Evolutionary conservation across 441 rosid species (phyloP), one percentile per base, ranked within the genome.

Genomic region (Gossypium schwendimanii): DNA sequence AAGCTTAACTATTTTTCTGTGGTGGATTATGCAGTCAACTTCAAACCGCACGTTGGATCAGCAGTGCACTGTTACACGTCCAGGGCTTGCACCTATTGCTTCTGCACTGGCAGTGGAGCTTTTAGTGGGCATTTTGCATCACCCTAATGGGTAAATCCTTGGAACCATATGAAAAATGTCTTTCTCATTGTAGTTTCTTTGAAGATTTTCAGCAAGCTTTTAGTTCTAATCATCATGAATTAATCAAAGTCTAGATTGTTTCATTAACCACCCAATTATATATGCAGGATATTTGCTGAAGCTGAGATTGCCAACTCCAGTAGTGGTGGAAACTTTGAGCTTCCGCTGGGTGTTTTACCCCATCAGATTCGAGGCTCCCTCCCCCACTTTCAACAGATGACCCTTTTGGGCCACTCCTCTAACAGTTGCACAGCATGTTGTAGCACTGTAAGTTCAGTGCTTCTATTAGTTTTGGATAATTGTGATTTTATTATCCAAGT

Each of bases 61-160:
- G 76, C 98, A 94, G 79, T 92, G 98, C 78, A 94, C 98, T 31
- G 98, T 94, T 80, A 92, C 97, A 63, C 96, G 98, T 50, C 98
- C 99, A 3, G 99, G 97, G 54, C 80, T 89, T 73, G 99, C 99
- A 70, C 96, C 99, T 45, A 94, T 91, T 66, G 97, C 99, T 80
- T 91, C 98, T 4, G 89, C 97, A 63, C 87, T 94, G 36, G 94
- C 97, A 0, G 97, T 87, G 77, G 99, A 94, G 79, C 94, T 94
- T 76, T 86, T 91, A 72, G 89, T 89, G 15, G 87, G 88, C 73
- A 80, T 94, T 72, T 80, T 92, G 75, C 98, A 92, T 81, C 98
- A 94, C 71, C 99, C 96, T 66, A 73, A 79, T 14, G 87, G 98
- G 99, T 94, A 82, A 82, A 77, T 70, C 75, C 71, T 63, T 18